Percentiles rank a stretch among this genome's conserved stretches.
phyloP scores from a whole-genome alignment of 371 early-diverging fungal genomes.

The Quaeritorhiza haematococci region DNA sequence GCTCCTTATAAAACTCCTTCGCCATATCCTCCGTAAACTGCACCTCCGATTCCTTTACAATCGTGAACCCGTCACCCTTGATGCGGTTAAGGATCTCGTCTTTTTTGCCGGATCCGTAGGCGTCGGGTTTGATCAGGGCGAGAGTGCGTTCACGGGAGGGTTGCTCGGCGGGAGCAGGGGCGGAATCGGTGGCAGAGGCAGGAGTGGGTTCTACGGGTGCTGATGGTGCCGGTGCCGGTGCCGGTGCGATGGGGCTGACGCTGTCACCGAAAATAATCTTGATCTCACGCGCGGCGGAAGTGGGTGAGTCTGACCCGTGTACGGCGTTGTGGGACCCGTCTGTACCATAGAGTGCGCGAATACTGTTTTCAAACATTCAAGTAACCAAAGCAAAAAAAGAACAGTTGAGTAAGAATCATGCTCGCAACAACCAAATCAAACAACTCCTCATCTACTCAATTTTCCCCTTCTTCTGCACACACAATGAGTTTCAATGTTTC shows the following conservation, averaged over 20 bases:
- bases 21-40: slow-evolving; percentile 36
- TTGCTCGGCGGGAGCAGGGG: not conserved
- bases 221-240: slow-evolving; percentile 2
- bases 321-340: slow-evolving; percentile 70
- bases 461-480: too few species aligned
- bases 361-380: slow-evolving; percentile 13
- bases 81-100: slow-evolving; percentile 5
- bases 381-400: not conserved
- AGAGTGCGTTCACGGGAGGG: slow-evolving; percentile 1
- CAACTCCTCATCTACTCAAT: too few species aligned
- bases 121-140: slow-evolving; percentile 2
- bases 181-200: not conserved
- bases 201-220: not conserved
- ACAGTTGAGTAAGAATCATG: not conserved
- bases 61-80: not conserved
- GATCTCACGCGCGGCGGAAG: slow-evolving; percentile 66
- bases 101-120: slow-evolving; percentile 6
- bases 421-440: not conserved
- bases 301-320: slow-evolving; percentile 70
- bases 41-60: slow-evolving; percentile 42
- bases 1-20: slow-evolving; percentile 56
- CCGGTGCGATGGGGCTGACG: not conserved
- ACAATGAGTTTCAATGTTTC: too few species aligned
- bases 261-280: slow-evolving; percentile 46
- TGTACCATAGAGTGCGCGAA: slow-evolving; percentile 59